Evolutionary conservation across 805 yeast species (phyloP).

Genomic region (Kuraishia floccosa): DNA sequence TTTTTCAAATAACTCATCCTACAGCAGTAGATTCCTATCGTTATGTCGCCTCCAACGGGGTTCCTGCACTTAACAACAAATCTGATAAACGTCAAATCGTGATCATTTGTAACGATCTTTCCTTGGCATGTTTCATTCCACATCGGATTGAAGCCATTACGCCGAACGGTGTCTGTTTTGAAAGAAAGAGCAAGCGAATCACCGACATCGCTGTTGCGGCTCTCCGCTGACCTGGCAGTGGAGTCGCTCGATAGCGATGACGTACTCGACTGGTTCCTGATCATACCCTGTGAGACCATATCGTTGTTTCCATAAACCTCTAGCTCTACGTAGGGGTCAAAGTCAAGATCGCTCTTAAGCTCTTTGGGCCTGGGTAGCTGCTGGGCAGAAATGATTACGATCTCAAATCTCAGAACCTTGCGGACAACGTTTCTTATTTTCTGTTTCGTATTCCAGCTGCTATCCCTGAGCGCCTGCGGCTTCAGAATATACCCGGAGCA

Average conservation of each 20-base stretch:
- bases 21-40: slow-evolving; percentile 48
- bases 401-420: slow-evolving; percentile 12
- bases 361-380: slow-evolving; percentile 66
- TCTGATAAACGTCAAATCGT: slow-evolving; percentile 44
- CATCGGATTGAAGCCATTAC: slow-evolving; percentile 80
- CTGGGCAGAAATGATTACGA: slow-evolving; percentile 70
- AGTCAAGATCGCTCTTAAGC: slow-evolving; percentile 23
- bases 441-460: slow-evolving; percentile 10
- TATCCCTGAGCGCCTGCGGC: slow-evolving; percentile 27
- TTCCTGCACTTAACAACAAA: slow-evolving; percentile 29
- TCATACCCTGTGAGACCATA: background rate
- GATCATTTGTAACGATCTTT: slow-evolving; percentile 18
- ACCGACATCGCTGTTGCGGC: slow-evolving; percentile 1
- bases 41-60: slow-evolving; percentile 8
- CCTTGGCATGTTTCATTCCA: slow-evolving; percentile 59
- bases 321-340: slow-evolving; percentile 53
- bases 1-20: slow-evolving; percentile 52
- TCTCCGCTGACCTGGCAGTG: background rate
- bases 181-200: slow-evolving; percentile 10
- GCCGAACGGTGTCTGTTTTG: slow-evolving; percentile 26
- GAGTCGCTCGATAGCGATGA: slow-evolving; percentile 1
- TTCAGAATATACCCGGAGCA: slow-evolving; percentile 72
- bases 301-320: slow-evolving; percentile 40
- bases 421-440: slow-evolving; percentile 10
- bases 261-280: background rate